Evolutionary conservation across 345 rosid species (phyloP).

Genomic region (Geranium brycei): DNA sequence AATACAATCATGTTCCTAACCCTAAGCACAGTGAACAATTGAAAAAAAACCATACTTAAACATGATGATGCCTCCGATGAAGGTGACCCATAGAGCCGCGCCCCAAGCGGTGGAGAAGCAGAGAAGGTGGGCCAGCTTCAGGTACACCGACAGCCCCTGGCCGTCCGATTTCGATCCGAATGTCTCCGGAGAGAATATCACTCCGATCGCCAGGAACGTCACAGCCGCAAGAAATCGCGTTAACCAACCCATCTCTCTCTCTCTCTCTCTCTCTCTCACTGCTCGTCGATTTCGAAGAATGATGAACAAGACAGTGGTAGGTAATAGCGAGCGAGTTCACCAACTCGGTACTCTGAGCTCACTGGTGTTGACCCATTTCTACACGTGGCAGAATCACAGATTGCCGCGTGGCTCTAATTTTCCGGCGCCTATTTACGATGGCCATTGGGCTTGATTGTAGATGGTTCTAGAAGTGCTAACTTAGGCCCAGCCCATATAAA

Average conservation of each 20-base stretch:
- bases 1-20: not conserved
- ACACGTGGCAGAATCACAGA: too few species aligned
- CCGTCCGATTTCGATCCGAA: conserved; percentile 58
- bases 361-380: too few species aligned
- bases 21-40: not conserved
- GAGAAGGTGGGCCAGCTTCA: conserved; percentile 82
- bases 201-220: conserved; percentile 66
- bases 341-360: too few species aligned
- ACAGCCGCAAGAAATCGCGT: conserved; percentile 55
- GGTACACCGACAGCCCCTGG: conserved; percentile 29
- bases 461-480: too few species aligned
- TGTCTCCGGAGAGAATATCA: conserved; percentile 75
- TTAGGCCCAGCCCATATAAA: too few species aligned
- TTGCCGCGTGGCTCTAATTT: too few species aligned
- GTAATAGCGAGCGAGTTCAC: not conserved
- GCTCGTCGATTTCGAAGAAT: not conserved
- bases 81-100: conserved; percentile 91
- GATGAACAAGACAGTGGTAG: not conserved
- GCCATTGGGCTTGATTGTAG: too few species aligned
- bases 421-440: too few species aligned
- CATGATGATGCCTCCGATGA: conserved; percentile 98
- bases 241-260: conserved; percentile 61
- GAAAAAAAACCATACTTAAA: conserved; percentile 42
- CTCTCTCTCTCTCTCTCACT: not conserved
- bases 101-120: conserved; percentile 94